These are phyloP conservation scores for Escallonia herrerae DNA, from an alignment of 129 eudicot species.

Conservation along the genomic window DNA sequence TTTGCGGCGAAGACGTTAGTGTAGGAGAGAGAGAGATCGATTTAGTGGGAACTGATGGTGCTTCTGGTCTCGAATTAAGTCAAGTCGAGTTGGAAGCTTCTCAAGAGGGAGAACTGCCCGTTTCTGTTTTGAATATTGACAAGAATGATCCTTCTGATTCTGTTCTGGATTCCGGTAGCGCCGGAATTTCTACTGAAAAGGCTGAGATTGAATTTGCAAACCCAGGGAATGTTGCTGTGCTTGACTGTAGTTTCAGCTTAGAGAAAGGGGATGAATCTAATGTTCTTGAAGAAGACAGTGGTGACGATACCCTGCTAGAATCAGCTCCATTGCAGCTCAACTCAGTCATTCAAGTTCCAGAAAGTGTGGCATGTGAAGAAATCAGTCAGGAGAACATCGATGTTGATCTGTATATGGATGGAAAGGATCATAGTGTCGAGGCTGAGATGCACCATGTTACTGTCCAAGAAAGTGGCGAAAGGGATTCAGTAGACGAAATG, in stretches of 20 bases:
- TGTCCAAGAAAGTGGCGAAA: slow-evolving; percentile 18
- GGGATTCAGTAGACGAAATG: slow-evolving; percentile 12
- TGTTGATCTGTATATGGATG: slow-evolving; percentile 8
- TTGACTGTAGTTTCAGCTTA: slow-evolving; percentile 12
- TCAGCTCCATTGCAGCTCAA: slow-evolving; percentile 12
- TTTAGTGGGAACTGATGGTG: neutral
- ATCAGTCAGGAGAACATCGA: slow-evolving; percentile 5
- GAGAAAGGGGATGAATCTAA: slow-evolving; percentile 15
- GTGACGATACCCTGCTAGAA: slow-evolving; percentile 13
- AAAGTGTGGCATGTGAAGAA: slow-evolving; percentile 7
- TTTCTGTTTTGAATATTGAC: slow-evolving; percentile 16
- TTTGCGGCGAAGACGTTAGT: neutral
- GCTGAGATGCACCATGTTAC: slow-evolving; percentile 17
- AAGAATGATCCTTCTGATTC: slow-evolving; percentile 11
- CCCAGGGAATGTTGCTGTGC: neutral
- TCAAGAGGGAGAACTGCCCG: slow-evolving; percentile 11
- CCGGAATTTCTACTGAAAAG: slow-evolving; percentile 13
- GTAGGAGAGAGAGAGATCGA: slow-evolving; percentile 18
- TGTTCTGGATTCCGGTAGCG: slow-evolving; percentile 16
- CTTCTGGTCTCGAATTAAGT: slow-evolving; percentile 9
- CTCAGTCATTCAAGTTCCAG: slow-evolving; percentile 7
- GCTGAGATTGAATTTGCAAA: slow-evolving; percentile 17
- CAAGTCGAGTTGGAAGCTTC: slow-evolving; percentile 19
- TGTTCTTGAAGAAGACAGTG: slow-evolving; percentile 8
- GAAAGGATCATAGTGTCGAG: slow-evolving; percentile 19